Conservation (phyloP, 163 green algal species). For the Prototheca stagnorum region DNA sequence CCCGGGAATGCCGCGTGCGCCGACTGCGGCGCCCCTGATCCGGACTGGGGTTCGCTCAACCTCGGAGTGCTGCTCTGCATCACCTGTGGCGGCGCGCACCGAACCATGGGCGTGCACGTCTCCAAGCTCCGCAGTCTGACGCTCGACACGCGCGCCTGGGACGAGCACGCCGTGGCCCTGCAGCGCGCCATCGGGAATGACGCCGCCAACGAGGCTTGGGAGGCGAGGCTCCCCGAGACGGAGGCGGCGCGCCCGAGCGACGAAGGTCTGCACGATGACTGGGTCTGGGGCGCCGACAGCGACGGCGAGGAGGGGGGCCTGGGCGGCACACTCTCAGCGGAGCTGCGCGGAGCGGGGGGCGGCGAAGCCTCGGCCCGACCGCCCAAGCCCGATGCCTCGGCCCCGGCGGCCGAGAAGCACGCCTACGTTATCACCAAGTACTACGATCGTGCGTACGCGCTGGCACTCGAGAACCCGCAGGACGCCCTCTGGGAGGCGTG, state of each 20-base stretch:
- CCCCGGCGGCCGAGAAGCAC: too few relatives aligned
- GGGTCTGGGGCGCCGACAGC: too few relatives aligned
- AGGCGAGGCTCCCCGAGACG: constrained; percentile 30
- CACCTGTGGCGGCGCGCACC: constrained; percentile 51
- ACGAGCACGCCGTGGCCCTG: constrained; percentile 53
- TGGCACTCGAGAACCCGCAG: too few relatives aligned
- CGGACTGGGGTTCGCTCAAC: constrained; percentile 50
- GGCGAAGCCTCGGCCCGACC: too few relatives aligned
- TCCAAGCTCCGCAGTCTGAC: constrained; percentile 50
- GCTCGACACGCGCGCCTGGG: constrained; percentile 65
- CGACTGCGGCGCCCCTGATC: neutral
- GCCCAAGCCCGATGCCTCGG: too few relatives aligned
- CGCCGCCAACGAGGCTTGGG: constrained; percentile 44
- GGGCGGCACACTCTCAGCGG: neutral
- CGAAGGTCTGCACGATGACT: too few relatives aligned
- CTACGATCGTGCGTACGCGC: too few relatives aligned
- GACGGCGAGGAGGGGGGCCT: too few relatives aligned
- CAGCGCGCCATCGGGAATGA: constrained; percentile 53
- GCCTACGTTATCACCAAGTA: too few relatives aligned
- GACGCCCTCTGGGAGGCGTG: too few relatives aligned
- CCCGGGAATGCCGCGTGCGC: constrained; percentile 20
- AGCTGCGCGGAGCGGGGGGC: too few relatives aligned
- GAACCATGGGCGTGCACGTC: constrained; percentile 52
- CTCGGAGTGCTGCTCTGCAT: constrained; percentile 62
- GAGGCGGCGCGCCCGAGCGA: too few relatives aligned